Conservation (phyloP, 331 rosid genomes). For the Stylosanthes scabra region DNA sequence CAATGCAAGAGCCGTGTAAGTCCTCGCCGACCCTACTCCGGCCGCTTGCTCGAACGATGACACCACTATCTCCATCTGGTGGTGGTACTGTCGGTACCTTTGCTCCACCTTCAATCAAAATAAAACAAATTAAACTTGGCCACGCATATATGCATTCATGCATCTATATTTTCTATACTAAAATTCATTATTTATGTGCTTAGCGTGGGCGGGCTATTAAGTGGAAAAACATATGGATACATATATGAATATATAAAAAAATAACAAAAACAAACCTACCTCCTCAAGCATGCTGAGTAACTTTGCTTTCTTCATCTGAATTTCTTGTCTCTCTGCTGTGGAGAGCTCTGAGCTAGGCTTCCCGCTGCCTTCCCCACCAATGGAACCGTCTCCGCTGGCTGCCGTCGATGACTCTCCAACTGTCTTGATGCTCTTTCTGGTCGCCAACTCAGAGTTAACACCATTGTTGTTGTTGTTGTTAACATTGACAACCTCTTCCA, state of each 20-base stretch:
- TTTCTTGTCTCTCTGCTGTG: constrained; percentile 87
- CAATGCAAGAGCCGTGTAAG: constrained; percentile 89
- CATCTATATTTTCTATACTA: no score
- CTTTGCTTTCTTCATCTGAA: constrained; percentile 98
- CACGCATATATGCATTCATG: no score
- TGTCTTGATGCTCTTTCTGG: constrained; percentile 54
- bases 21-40: constrained; percentile 81
- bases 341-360: constrained; percentile 67
- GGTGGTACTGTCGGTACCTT: constrained; percentile 90
- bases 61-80: constrained; percentile 85
- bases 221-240: no score
- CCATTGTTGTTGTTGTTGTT: constrained; percentile 57
- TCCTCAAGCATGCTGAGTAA: constrained; percentile 94
- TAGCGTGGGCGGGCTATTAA: no score
- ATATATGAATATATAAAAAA: no score
- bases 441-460: constrained; percentile 50
- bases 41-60: constrained; percentile 85
- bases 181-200: no score
- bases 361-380: constrained; percentile 54
- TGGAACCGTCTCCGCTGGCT: constrained; percentile 56
- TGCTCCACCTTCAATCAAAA: constrained; percentile 77
- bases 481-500: constrained; percentile 92
- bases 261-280: constrained; percentile 50
- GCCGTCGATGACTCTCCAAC: constrained; percentile 64
- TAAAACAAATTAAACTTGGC: no score